A percentile compares a stretch with the other conserved stretches of the same genome.
These are phyloP conservation scores for Emericellopsis terricola DNA, from an alignment of 495 filamentous ascomycete species.

Conservation along the genomic window DNA sequence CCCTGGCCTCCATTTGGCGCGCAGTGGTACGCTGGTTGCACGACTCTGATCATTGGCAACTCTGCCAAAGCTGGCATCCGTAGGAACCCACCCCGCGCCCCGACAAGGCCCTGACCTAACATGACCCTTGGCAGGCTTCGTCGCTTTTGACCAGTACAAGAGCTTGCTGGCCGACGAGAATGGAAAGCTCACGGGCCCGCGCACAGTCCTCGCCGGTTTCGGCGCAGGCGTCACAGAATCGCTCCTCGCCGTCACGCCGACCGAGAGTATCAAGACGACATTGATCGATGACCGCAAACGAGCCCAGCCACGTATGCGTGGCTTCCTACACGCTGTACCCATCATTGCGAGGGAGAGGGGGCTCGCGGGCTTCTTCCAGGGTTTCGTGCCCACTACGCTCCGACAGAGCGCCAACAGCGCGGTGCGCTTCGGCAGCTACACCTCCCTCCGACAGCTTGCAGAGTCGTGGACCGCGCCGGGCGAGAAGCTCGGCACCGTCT, in stretches of 20 bases:
- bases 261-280: constrained; percentile 95
- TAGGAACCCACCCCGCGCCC: constrained; percentile 29
- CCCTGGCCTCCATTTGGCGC: constrained; percentile 86
- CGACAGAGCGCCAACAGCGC: constrained; percentile 91
- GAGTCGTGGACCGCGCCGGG: constrained; percentile 85
- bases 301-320: constrained; percentile 68
- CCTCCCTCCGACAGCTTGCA: constrained; percentile 73
- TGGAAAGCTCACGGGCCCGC: constrained; percentile 78
- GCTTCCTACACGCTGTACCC: constrained; percentile 77
- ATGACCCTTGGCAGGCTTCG: constrained; percentile 64
- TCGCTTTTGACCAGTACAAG: constrained; percentile 91
- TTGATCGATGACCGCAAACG: constrained; percentile 94
- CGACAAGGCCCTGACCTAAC: no score
- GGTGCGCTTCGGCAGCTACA: constrained; percentile 77
- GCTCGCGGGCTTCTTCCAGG: constrained; percentile 84
- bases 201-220: constrained; percentile 85
- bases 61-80: constrained; percentile 89
- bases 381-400: constrained; percentile 86
- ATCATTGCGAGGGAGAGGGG: constrained; percentile 81
- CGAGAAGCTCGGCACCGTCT: constrained; percentile 79
- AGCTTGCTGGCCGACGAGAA: constrained; percentile 61
- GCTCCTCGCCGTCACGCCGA: constrained; percentile 83
- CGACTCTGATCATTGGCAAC: constrained; percentile 91
- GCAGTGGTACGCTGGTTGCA: constrained; percentile 97
- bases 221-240: constrained; percentile 91